phyloP scores from a whole-genome alignment of 1,284 basidiomycete genomes.

The Wolfiporia cocos region DNA sequence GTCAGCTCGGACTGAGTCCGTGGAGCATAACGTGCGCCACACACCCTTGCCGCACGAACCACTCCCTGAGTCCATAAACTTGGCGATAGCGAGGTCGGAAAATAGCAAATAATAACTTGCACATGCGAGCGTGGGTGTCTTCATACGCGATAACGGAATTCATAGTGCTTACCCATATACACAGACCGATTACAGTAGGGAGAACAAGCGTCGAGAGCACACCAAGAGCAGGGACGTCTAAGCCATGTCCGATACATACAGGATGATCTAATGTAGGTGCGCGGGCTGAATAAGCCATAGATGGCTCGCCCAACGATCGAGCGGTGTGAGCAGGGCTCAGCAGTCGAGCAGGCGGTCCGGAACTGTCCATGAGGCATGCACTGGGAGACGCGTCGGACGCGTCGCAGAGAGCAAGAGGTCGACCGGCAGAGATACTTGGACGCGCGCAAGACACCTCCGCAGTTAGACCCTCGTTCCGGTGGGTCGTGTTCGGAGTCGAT shows the following conservation, averaged over 20 bases:
- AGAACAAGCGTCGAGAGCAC: conserved; percentile 52
- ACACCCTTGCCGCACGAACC: conserved; percentile 68
- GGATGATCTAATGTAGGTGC: conserved; percentile 17
- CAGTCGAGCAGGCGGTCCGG: no score
- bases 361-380: no score
- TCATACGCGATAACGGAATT: neutral
- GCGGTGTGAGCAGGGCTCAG: no score
- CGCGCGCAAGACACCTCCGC: no score
- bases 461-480: no score
- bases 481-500: no score
- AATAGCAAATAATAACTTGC: conserved; percentile 60
- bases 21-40: conserved; percentile 22
- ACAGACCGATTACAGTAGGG: conserved; percentile 48
- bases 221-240: conserved; percentile 62
- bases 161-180: conserved; percentile 54
- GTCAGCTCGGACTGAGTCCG: conserved; percentile 6
- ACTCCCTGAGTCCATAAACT: conserved; percentile 64
- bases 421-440: conserved; percentile 20
- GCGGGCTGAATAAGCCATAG: conserved; percentile 29
- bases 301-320: no score
- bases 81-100: conserved; percentile 63
- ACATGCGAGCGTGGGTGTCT: no score
- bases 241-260: conserved; percentile 57
- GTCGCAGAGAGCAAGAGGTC: conserved; percentile 20
- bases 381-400: no score